Conservation (phyloP, 176 grass and related monocot species). For the Dactylis glomerata region DNA sequence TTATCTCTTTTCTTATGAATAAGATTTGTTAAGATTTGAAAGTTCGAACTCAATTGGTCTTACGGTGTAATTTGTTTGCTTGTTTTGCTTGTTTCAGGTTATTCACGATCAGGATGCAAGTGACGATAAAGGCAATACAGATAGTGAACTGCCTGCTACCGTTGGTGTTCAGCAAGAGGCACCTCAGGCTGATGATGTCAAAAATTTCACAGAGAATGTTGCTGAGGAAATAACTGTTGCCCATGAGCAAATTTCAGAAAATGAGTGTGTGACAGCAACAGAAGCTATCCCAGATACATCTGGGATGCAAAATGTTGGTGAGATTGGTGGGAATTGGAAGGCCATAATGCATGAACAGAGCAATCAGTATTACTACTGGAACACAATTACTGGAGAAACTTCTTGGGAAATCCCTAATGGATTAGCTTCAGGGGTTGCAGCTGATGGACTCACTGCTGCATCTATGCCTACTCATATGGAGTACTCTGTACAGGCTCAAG, state of each 20-base stretch:
- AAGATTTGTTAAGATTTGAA: neutral
- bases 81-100: slow-evolving; percentile 30
- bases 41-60: neutral
- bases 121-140: slow-evolving; percentile 7
- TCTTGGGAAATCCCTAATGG: slow-evolving; percentile 85
- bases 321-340: slow-evolving; percentile 78
- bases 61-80: neutral
- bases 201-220: slow-evolving; percentile 26
- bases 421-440: slow-evolving; percentile 29
- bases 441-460: slow-evolving; percentile 30
- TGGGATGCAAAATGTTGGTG: slow-evolving; percentile 81
- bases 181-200: slow-evolving; percentile 28
- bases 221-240: slow-evolving; percentile 37
- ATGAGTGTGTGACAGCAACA: neutral
- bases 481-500: slow-evolving; percentile 38
- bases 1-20: neutral
- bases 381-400: slow-evolving; percentile 91
- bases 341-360: slow-evolving; percentile 80
- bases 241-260: slow-evolving; percentile 25
- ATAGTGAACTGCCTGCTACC: slow-evolving; percentile 27
- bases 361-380: slow-evolving; percentile 97
- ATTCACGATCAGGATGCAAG: neutral
- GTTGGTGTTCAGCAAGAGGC: slow-evolving; percentile 39
- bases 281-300: slow-evolving; percentile 44
- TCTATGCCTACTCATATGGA: slow-evolving; percentile 31